These are phyloP conservation scores for Hevea brasiliensis DNA, from an alignment of 345 rosid species.

Conservation along the genomic window DNA sequence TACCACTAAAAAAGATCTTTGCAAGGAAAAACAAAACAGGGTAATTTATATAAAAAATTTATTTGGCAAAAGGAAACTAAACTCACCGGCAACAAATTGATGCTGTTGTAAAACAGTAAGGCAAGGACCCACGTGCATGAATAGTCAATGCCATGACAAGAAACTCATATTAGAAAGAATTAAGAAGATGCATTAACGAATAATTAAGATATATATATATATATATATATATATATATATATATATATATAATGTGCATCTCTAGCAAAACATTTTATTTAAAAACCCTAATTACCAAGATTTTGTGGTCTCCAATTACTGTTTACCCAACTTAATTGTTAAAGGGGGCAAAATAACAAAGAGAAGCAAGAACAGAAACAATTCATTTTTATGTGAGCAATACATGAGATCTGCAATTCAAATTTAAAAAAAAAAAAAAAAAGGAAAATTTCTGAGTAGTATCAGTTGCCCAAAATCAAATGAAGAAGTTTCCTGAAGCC, in stretches of 20 bases:
- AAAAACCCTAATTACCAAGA: not conserved
- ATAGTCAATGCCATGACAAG: conserved; percentile 32
- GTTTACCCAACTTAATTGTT: not conserved
- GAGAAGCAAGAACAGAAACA: not conserved
- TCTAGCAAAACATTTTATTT: not conserved
- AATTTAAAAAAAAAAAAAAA: not conserved
- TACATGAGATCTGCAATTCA: not conserved
- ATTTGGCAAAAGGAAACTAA: conserved; percentile 6
- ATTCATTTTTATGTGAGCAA: not conserved
- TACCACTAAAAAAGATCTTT: not conserved
- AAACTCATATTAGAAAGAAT: conserved; percentile 32
- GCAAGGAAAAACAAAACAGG: not conserved
- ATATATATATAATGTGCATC: not conserved
- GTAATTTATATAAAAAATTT: not conserved
- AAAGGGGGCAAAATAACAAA: not conserved
- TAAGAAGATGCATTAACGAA: conserved; percentile 7
- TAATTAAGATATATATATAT: not conserved
- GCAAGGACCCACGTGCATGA: conserved; percentile 17
- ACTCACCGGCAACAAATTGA: conserved; percentile 95
- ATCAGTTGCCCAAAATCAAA: not conserved
- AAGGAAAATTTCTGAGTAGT: not conserved
- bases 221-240: not conserved
- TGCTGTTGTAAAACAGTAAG: conserved; percentile 52
- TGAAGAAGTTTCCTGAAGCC: not conserved
- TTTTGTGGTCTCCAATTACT: not conserved